Percentiles rank a stretch among this genome's conserved stretches.
These are phyloP conservation scores for Lolium rigidum DNA, from an alignment of 176 grass and related monocot genomes.

Conservation along the genomic window DNA sequence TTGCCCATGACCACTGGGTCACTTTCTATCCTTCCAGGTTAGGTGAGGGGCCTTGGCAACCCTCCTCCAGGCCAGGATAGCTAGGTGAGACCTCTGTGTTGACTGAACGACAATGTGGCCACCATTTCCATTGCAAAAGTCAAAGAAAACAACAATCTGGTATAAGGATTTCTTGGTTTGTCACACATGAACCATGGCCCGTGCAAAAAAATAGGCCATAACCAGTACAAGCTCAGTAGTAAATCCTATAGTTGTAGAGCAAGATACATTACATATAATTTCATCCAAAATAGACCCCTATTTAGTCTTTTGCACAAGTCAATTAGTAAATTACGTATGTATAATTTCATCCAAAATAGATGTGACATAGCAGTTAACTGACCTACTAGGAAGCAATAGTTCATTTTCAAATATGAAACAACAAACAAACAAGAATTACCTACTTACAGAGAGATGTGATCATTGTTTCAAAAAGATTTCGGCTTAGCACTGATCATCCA, in stretches of 20 bases:
- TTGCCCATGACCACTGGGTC: not conserved
- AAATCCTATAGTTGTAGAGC: not conserved
- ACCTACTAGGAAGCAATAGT: constrained; percentile 1
- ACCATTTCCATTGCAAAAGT: not conserved
- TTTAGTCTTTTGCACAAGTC: not conserved
- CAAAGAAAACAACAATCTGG: not conserved
- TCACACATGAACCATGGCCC: not conserved
- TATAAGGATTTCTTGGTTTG: not conserved
- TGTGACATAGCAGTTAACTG: not conserved
- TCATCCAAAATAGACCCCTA: not conserved
- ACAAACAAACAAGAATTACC: not conserved
- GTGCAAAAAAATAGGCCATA: not conserved
- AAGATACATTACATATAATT: not conserved
- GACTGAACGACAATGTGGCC: not conserved
- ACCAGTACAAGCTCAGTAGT: not conserved
- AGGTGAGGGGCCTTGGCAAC: not conserved
- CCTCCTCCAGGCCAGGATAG: not conserved
- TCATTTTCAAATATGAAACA: not conserved
- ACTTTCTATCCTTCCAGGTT: not conserved
- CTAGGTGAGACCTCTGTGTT: not conserved
- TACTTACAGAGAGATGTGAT: not conserved
- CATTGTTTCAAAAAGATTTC: not conserved
- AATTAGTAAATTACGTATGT: not conserved
- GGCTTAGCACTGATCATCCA: not conserved
- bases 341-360: not conserved